Base-by-base conservation (phyloP, 2,329 filamentous ascomycete genomes). In the Botrytis medusae region DNA sequence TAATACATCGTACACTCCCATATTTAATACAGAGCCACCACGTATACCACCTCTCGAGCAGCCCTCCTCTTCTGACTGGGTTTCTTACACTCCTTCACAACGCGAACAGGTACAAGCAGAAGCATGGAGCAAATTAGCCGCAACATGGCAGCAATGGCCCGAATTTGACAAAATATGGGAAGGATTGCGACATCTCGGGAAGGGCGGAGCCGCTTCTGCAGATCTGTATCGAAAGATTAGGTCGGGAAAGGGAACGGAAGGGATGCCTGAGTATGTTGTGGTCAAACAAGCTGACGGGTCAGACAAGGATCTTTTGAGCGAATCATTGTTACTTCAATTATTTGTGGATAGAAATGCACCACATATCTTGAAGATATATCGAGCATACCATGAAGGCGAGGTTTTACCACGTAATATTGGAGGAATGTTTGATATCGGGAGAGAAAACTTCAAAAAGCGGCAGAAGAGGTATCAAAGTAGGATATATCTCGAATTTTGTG, bases 401-500 rank as follows among this genome's bases (percentile, higher is more conserved):
- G 32, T 16, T 34, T 32, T 51, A 22, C 63, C 63, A 22, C 44
- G 14, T 18, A 37, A 65, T 48, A n/a, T 51, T 12, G 63, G 44
- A 18, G 63, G 63, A 25, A 65, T 65, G 63, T 65, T 65, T 37
- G 63, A 65, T 32, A 14, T 65, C 16, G 44, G 63, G 32, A 48
- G 63, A n/a, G 22, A 65, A 9, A 51, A 65, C 37, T 65, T 65
- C 25, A 14, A 32, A 14, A 51, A n/a, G 29, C 44, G 63, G 14
- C 63, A 51, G 12, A 65, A 65, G 44, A 65, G 29, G 1, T 32
- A 9, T 7, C 42, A 46, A 14, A 65, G 63, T 37, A 65, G 63
- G 8, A 65, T 65, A 20, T 65, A 65, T 65, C 63, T 65, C 2
- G 63, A 65, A 3, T 65, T 65, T 37, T 65, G 63, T 32, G 20